Base-by-base conservation (phyloP, 1,284 basidiomycete species). In the Trichosporon sp. region DNA sequence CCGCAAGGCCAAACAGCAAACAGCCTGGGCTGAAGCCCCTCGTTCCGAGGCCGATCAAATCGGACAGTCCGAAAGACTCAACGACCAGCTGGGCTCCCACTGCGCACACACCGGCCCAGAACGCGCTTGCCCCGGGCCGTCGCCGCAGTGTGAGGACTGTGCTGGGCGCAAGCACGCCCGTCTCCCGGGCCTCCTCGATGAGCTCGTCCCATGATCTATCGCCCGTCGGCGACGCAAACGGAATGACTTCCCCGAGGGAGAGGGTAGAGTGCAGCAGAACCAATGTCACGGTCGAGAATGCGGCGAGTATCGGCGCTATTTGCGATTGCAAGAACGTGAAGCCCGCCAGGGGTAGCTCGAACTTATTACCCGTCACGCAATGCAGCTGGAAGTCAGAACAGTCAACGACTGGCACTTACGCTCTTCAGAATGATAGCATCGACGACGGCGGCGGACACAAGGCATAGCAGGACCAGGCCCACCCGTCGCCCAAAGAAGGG, bases 131-230 rank as follows among this genome's bases (percentile, higher is more conserved):
- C 12, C 56, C 56, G 9, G 56, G 74, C 42, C 80, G 72, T 12
- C 76, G 60, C n/a, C 67, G 67, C 21, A 82, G 67, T 3, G 79
- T 80, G 27, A 27, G 71, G 21, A 67, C 66, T 63, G 25, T 34
- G 23, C 32, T 38, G 11, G 62, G 62, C 11, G 51, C 53, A 11
- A 53, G 47, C 18, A 32, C 12, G 3, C 66, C 66, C 6, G 44
- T 42, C 34, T 34, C 47, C 25, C 62, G 66, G 13, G 51, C 66
- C 21, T 64, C 62, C 15, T 32, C 47, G 25, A 67, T 53, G 7
- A 58, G 27, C 47, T 56, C 51, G 23, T 58, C 66, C 66, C 66
- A 67, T 15, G 58, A 25, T 12, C 62, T 29, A 3, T 18, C 31
- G 2, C 35, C 66, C 3, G 38, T 58, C 4, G 62, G 62, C 21